Base-by-base conservation (phyloP, 345 rosid genomes). In the Syzygium aromaticum region DNA sequence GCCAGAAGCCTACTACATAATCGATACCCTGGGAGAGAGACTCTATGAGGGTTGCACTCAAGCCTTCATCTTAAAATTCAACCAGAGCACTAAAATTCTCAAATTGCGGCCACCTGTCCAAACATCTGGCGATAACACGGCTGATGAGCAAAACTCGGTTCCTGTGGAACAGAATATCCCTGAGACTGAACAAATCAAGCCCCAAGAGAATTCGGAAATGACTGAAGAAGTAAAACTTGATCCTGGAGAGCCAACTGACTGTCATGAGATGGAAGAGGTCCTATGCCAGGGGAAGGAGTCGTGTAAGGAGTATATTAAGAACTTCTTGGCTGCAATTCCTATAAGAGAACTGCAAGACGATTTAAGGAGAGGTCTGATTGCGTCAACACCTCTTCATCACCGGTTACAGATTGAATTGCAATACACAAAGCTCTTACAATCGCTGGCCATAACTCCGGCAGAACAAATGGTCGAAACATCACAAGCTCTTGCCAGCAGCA, bases 251-350 rank as follows among this genome's bases (percentile, higher is more conserved):
- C 82, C 86, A 85, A 78, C 85, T 3, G 28, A 82, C 51, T 88
- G 86, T 63, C 89, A 85, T 85, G 91, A 92, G 86, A 90, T 86
- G 23, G 94, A 90, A 84, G 94, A 91, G 90, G 93, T 86, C 61
- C 87, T 92, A 54, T 94, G 95, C 94, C 91, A 84, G 56, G 99
- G 99, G 73, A 97, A 95, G 89, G 98, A 96, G 85, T 91, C 98
- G 14, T 97, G 99, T 93, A 96, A 95, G 92, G 98, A 96, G 93
- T 97, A 96, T 84, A 94, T 97, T 86, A 97, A 95, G 95, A 96
- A 93, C 91, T 97, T 97, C 89, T 92, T 97, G 84, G 99, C 99
- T 12, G 98, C 99, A 52, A 96, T 97, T 77, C 98, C 99, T 5
- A 94, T 97, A 63, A 93, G 98, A 84, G 98, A 97, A 90, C 86